A percentile compares a stretch with the other conserved stretches of the same genome.
Conservation (phyloP, 495 filamentous ascomycete genomes). For the Darksidea phi region DNA sequence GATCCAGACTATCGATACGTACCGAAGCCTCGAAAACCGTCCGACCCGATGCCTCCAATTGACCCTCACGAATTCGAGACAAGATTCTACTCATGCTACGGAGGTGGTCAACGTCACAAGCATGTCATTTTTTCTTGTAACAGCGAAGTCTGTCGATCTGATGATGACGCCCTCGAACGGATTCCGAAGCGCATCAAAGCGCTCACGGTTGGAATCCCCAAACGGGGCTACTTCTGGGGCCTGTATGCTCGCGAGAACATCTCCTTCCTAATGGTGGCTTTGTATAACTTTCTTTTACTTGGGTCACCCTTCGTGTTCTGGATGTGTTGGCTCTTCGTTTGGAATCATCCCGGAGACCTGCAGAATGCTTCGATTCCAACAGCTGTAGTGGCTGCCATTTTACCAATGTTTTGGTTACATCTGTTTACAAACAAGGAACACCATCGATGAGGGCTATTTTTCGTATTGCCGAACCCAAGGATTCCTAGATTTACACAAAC, state of each 20-base stretch:
- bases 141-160: not conserved
- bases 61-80: slow-evolving; percentile 4
- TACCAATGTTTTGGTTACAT: not conserved
- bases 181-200: not conserved
- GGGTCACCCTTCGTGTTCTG: not conserved
- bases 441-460: not conserved
- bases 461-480: not conserved
- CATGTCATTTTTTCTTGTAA: not conserved
- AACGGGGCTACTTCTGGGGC: not conserved
- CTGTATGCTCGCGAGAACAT: not conserved
- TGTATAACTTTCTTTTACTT: not conserved
- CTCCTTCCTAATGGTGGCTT: not conserved
- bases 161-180: not conserved
- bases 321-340: not conserved
- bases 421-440: not conserved
- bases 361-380: not conserved
- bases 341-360: not conserved
- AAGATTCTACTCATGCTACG: slow-evolving; percentile 14
- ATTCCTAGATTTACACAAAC: not conserved
- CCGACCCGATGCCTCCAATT: not conserved
- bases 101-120: not conserved
- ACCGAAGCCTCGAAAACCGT: not conserved
- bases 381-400: not conserved
- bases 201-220: not conserved
- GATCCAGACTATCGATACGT: not conserved